Evolutionary conservation across 202 grass and related monocot species (phyloP), one percentile per base, ranked within the genome.

Genomic region (Schoenoplectus triqueter): DNA sequence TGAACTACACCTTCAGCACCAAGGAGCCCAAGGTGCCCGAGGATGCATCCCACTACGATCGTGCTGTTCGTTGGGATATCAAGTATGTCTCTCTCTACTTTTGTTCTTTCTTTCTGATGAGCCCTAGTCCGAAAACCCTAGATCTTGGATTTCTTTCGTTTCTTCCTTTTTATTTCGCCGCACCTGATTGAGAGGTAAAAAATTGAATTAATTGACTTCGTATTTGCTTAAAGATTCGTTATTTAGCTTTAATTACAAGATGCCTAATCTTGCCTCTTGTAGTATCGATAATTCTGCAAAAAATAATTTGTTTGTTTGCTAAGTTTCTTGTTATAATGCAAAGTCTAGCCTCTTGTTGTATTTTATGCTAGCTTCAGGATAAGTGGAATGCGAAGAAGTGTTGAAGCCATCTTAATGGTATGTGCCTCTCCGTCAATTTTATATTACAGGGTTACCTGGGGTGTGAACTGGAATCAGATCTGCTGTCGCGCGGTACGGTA

Each of bases 351-450:
- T 5, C 91, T 31, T 46, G 78, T 82, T 82, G 22, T 51, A 59
- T 20, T 80, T 17, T 64, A 88, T 90, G 77, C 2, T 90, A 96
- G 96, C 82, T 99, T 95, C 78, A 95, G 92, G 92, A 98, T 95
- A 88, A 93, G 95, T 88, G 96, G 96, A 46, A 98, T 98, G 91
- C 64, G 90, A 45, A 98, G 91, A 80, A 95, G 96, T 86, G 96
- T 98, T 80, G 93, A 94, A 66, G 96, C 91, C 72, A 95, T 98
- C 83, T 85, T 98, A 46, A 46, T 98, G 90, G 96, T 99, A 91
- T 11, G 10, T 64, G 68, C 31, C 31, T 77, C 6, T 83, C 50
- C 45, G 11, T 15, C 17, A 86, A 45, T n/a, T 19, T 63, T 61
- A 61, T 42, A 13, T 70, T 83, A 50, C 51, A 64, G 0, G 66